phyloP scores from a whole-genome alignment of 208 protist genomes.

The Trypanosoma boissoni region DNA sequence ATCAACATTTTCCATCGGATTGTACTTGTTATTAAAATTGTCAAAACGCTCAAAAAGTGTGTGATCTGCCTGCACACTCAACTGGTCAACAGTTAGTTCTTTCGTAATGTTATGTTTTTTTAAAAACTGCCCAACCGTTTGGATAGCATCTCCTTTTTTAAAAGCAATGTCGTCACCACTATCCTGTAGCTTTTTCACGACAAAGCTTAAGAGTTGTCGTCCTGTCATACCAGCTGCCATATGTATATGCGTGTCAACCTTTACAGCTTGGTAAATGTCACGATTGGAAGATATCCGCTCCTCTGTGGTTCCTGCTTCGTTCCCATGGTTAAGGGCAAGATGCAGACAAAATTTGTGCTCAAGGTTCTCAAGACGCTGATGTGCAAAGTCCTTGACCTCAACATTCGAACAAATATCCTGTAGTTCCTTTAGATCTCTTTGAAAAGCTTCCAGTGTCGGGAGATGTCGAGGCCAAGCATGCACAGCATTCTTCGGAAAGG shows the following conservation, averaged over 20 bases:
- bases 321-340: conserved; percentile 90
- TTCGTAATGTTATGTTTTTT: conserved; percentile 82
- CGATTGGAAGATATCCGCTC: conserved; percentile 84
- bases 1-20: conserved; percentile 93
- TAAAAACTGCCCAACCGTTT: conserved; percentile 86
- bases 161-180: conserved; percentile 92
- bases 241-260: conserved; percentile 98
- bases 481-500: conserved; percentile 64
- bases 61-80: conserved; percentile 96
- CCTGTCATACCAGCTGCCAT: conserved; percentile 94
- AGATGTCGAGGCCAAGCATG: conserved; percentile 80
- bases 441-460: conserved; percentile 77
- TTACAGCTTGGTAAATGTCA: conserved; percentile 95
- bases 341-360: conserved; percentile 94
- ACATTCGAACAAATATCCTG: conserved; percentile 62
- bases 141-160: conserved; percentile 77
- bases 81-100: conserved; percentile 94
- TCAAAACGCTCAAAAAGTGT: conserved; percentile 98
- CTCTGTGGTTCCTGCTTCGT: conserved; percentile 86
- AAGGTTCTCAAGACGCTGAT: conserved; percentile 88
- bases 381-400: conserved; percentile 92
- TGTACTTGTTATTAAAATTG: conserved; percentile 99
- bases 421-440: conserved; percentile 70
- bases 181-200: conserved; percentile 91
- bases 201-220: conserved; percentile 93